These are phyloP conservation scores for Oryza officinalis DNA, from an alignment of 176 grass and related monocot genomes.

Conservation along the genomic window DNA sequence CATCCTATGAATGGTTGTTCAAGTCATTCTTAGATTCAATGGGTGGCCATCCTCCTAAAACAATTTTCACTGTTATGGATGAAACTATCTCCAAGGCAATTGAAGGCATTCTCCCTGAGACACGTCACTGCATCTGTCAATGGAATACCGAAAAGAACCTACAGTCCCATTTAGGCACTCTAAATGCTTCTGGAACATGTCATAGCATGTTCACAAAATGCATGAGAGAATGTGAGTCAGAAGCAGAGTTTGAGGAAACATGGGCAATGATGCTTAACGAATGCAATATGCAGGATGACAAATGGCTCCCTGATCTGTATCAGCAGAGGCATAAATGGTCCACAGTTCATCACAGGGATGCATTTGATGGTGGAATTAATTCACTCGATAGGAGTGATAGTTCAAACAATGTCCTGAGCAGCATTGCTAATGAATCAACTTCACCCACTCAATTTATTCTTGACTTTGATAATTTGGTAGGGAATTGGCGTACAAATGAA, in stretches of 20 bases:
- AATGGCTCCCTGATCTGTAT: constrained; percentile 63
- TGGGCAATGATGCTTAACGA: constrained; percentile 64
- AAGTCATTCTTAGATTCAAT: constrained; percentile 77
- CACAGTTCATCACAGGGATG: constrained; percentile 59
- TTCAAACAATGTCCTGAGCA: constrained; percentile 47
- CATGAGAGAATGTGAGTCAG: constrained; percentile 71
- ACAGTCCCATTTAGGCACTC: constrained; percentile 55
- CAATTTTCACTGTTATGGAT: constrained; percentile 76
- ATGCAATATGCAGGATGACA: constrained; percentile 61
- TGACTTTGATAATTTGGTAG: constrained; percentile 60
- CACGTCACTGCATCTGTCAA: constrained; percentile 60
- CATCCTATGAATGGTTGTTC: constrained; percentile 75
- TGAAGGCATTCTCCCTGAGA: constrained; percentile 55
- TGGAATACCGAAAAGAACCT: constrained; percentile 64
- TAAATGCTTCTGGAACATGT: constrained; percentile 55
- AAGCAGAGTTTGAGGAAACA: constrained; percentile 65
- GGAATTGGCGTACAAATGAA: constrained; percentile 59
- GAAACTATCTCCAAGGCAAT: constrained; percentile 62
- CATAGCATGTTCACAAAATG: constrained; percentile 63
- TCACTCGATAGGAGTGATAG: constrained; percentile 47
- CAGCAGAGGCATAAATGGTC: constrained; percentile 81
- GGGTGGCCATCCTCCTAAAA: constrained; percentile 63
- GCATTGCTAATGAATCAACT: constrained; percentile 56
- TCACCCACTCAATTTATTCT: constrained; percentile 50
- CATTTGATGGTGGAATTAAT: constrained; percentile 71